Base-by-base conservation (phyloP, 345 rosid genomes). In the Rhodamnia rubescens region DNA sequence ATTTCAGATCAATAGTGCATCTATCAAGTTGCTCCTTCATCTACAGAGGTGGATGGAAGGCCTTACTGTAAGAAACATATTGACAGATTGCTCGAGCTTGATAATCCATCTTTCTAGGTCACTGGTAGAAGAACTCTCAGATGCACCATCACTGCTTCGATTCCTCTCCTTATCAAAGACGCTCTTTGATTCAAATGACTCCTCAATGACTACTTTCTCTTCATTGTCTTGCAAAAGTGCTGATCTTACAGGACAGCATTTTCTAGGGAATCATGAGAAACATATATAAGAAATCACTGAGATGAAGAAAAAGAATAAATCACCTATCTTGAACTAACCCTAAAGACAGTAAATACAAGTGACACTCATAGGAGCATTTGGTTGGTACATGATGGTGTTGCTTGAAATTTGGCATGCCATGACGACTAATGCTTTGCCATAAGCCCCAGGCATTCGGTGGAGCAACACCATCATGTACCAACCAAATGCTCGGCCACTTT, bases 1-100 rank as follows among this genome's bases (percentile, higher is more conserved):
- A 32, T 36, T 69, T 36, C 26, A 8, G 78, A 69, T 69, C 47
- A 1, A 69, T 69, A 69, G 47, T 32, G 47, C 47, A 20, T 32
- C 44, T 32, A 69, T 69, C 44, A 69, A 69, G 18, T 36, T 69
- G 47, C 13, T 69, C 78, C 0, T 40, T 69, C 47, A 0, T 36
- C 78, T 9, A 69, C 78, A 32, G 15, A 53, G 80, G 24, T 36
- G 86, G 61, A 74, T 29, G 27, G 32, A 42, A 84, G 51, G 1
- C 50, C 54, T 86, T 90, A 93, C 98, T 84, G 98, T 95, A 82
- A 96, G 98, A 87, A 97, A 92, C 88, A 97, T 87, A 89, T 97
- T 95, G 42, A 94, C 61, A 85, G 95, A 91, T 88, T 94, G 96
- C 85, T 97, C 99, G 56, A 94, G 6, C 93, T 94, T 94, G 87